Evolutionary conservation across 306 rosid species (phyloP), one percentile per base, ranked within the genome.

Genomic region (Carpinus viminea): DNA sequence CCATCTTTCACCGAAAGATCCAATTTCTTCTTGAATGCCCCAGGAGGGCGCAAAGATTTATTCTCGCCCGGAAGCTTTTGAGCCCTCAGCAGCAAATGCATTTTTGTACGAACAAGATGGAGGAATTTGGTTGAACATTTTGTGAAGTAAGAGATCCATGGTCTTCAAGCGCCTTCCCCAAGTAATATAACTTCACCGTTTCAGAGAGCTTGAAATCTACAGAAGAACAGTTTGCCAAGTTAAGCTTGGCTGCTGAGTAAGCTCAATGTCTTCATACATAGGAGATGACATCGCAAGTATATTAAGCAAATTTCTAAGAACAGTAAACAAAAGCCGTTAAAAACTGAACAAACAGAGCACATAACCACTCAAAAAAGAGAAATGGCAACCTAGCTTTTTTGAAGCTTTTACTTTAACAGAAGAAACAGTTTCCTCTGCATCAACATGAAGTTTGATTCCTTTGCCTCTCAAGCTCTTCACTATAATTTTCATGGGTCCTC

Each of bases 1-100:
- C 98, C 98, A 24, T 94, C 98, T 83, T 94, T 94, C 78, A 87
- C 97, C 36, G 97, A 92, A 64, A 92, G 90, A 74, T 94, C 98
- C 70, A 97, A 92, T 82, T 92, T 94, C 88, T 94, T 94, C 90
- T 94, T 94, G 86, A 94, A 94, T 80, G 98, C 98, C 80, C 98
- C 97, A 20, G 98, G 97, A 71, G 97, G 97, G 75, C 97, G 94
- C 76, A 94, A 76, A 36, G 97, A 91, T 76, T 90, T 94, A 74
- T 91, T 91, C 77, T 92, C 98, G 69, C 96, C 92, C 65, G 94
- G 98, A 85, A 92, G 86, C 85, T 84, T 86, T 76, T 92, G 98
- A 70, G 97, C 93, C 84, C 84, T 83, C 48, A 93, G 92, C 91
- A 90, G 82, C 85, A 92, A 81, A 78, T 87, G 83, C 80, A 94